Conservation (phyloP, 495 filamentous ascomycete species). For the Talaromyces trachyspermus region DNA sequence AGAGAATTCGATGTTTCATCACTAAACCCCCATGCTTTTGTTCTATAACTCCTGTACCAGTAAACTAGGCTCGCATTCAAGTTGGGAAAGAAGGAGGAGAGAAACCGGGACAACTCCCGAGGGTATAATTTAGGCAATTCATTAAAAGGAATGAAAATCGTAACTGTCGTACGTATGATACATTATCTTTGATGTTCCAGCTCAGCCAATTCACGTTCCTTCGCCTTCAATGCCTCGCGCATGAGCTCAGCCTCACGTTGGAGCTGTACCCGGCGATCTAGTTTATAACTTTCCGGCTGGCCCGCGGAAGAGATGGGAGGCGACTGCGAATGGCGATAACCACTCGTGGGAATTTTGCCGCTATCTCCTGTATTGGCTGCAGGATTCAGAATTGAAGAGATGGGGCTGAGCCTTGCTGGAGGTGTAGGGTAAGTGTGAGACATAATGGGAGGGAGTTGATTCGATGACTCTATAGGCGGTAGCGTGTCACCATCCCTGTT, state of each 20-base stretch:
- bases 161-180: background rate
- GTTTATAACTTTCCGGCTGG: slow-evolving; percentile 47
- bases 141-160: slow-evolving; percentile 1
- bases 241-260: slow-evolving; percentile 71
- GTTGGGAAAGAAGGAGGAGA: too few species aligned
- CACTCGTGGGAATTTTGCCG: slow-evolving; percentile 28
- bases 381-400: slow-evolving; percentile 70
- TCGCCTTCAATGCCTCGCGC: slow-evolving; percentile 63
- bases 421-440: slow-evolving; percentile 32
- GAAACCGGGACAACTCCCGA: too few species aligned
- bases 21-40: too few species aligned
- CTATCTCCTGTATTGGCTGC: slow-evolving; percentile 45
- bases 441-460: slow-evolving; percentile 41
- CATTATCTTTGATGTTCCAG: slow-evolving; percentile 32
- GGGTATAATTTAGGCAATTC: slow-evolving; percentile 6
- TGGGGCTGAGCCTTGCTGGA: slow-evolving; percentile 59
- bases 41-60: too few species aligned
- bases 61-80: too few species aligned
- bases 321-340: slow-evolving; percentile 19
- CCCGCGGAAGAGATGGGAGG: slow-evolving; percentile 22
- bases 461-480: slow-evolving; percentile 30
- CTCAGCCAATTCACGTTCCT: slow-evolving; percentile 72
- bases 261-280: slow-evolving; percentile 58
- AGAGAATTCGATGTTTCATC: too few species aligned
- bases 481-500: slow-evolving; percentile 40